A percentile compares a stretch with the other conserved stretches of the same genome.
These are phyloP conservation scores for Eucalyptus dawsonii DNA, from an alignment of 345 rosid species.

Conservation along the genomic window DNA sequence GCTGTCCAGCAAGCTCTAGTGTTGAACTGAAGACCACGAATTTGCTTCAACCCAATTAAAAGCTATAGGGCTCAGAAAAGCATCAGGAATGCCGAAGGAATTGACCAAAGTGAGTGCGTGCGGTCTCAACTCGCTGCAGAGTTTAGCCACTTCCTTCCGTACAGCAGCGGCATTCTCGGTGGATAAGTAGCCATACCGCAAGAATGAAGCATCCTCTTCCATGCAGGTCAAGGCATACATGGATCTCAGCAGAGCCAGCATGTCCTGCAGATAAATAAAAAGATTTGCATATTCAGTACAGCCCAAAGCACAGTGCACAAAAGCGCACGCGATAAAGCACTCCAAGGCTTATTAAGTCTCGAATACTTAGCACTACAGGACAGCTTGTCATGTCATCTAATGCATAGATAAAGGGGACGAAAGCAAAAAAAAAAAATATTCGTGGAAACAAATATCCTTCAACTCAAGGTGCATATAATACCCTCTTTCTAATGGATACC, in stretches of 20 bases:
- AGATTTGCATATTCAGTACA: not conserved
- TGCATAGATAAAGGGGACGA: not conserved
- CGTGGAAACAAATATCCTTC: not conserved
- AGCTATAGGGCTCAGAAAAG: slow-evolving; percentile 77
- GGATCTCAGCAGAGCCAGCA: slow-evolving; percentile 47
- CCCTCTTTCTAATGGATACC: not conserved
- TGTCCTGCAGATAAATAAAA: slow-evolving; percentile 24
- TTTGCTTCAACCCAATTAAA: slow-evolving; percentile 83
- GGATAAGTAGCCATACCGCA: slow-evolving; percentile 62
- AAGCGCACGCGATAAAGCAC: not conserved
- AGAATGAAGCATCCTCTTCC: slow-evolving; percentile 75
- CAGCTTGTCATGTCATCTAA: not conserved
- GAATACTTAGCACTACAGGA: not conserved
- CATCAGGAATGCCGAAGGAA: slow-evolving; percentile 73
- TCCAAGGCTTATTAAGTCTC: not conserved
- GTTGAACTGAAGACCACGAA: slow-evolving; percentile 53
- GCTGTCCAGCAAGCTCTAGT: not conserved
- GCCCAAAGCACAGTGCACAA: not conserved
- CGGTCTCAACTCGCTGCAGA: slow-evolving; percentile 71
- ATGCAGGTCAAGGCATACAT: slow-evolving; percentile 51
- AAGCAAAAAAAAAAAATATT: not conserved
- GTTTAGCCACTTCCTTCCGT: slow-evolving; percentile 53
- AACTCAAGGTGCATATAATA: not conserved
- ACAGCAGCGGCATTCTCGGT: slow-evolving; percentile 39
- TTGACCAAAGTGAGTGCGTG: slow-evolving; percentile 68